Percentiles rank a stretch among this genome's conserved stretches.
Conservation (phyloP, 1,139 yeast species). For the Hansenula lynferdii region DNA sequence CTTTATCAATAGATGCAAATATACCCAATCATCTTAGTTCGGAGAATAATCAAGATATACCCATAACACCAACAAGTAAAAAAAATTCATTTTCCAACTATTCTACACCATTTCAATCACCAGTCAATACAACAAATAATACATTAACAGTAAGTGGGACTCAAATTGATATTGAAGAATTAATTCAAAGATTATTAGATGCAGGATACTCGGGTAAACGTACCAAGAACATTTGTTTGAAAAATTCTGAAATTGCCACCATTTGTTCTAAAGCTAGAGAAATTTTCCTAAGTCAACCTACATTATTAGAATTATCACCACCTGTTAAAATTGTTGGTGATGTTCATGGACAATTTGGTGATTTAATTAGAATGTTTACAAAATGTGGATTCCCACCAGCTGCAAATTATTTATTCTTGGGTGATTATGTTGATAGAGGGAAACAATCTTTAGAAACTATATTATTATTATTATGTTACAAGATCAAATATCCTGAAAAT, state of each 20-base stretch:
- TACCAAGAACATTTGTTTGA: slow-evolving; percentile 82
- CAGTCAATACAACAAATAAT: slow-evolving; percentile 8
- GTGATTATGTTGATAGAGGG: slow-evolving; percentile 97
- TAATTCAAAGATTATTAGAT: slow-evolving; percentile 84
- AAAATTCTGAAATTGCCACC: slow-evolving; percentile 79
- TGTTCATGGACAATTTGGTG: slow-evolving; percentile 95
- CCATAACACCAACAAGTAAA: slow-evolving; percentile 12
- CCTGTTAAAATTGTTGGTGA: slow-evolving; percentile 98
- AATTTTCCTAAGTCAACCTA: slow-evolving; percentile 83
- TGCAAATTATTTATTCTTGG: slow-evolving; percentile 84
- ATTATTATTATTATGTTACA: slow-evolving; percentile 76
- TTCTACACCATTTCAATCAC: slow-evolving; percentile 21
- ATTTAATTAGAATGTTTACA: slow-evolving; percentile 82
- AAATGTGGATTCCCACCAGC: slow-evolving; percentile 99
- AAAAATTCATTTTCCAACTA: slow-evolving; percentile 19
- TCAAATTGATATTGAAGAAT: slow-evolving; percentile 75
- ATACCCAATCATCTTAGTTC: slow-evolving; percentile 2
- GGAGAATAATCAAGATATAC: slow-evolving; percentile 5
- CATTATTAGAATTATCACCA: slow-evolving; percentile 81
- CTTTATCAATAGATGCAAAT: slow-evolving; percentile 2
- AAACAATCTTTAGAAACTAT: slow-evolving; percentile 93
- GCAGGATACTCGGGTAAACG: slow-evolving; percentile 95
- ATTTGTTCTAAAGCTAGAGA: slow-evolving; percentile 88
- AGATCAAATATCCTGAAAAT: slow-evolving; percentile 94
- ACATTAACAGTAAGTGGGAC: slow-evolving; percentile 17